Base-by-base conservation (phyloP, 352 stramenopile genomes). In the Globisporangium perplexum region DNA sequence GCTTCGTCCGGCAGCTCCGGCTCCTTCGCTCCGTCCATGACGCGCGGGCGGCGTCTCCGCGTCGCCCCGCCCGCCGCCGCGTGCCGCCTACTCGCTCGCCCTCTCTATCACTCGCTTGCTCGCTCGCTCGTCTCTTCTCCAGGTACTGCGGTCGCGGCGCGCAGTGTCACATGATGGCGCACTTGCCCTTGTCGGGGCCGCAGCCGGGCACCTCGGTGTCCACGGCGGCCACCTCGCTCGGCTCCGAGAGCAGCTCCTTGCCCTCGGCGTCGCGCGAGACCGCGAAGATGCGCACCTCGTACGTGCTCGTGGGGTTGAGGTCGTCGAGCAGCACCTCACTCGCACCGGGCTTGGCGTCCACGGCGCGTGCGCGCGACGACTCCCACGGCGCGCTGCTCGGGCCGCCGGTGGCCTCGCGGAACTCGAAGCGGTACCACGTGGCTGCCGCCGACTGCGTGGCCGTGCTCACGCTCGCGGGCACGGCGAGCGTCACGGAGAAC, bases 181-280 rank as follows among this genome's bases (percentile, higher is more conserved):
- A 55, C 53, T 50, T 57, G 24, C 33, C 43, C 50, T 47, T 47
- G 24, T 91, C 69, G 3, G 85, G 83, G 12, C 77, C 76, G 60
- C 85, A 95, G 17, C 85, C 80, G 2, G 85, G 85, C 33, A 95
- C 85, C 54, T 95, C 83, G 1, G 85, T 95, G 55, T 95, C 85
- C n/a, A 95, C 85, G 0, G 83, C 85, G 0, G 84, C 85, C 20
- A 85, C 65, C 57, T 90, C 75, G 60, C 83, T 93, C 26, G 81
- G 73, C 24, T 45, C 30, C 17, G 79, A 90, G 11, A 88, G 54
- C 26, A 72, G 46, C 35, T 83, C 66, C 20, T 68, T 59, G 23
- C 65, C 72, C 36, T 78, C 63, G 14, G 44, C 59, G 42, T 51
- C 49, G 42, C 71, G 75, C 7, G 57, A 50, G 24, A 92, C 66